phyloP scores from a whole-genome alignment of 495 filamentous ascomycete genomes.

The Penicillium alfredii region DNA sequence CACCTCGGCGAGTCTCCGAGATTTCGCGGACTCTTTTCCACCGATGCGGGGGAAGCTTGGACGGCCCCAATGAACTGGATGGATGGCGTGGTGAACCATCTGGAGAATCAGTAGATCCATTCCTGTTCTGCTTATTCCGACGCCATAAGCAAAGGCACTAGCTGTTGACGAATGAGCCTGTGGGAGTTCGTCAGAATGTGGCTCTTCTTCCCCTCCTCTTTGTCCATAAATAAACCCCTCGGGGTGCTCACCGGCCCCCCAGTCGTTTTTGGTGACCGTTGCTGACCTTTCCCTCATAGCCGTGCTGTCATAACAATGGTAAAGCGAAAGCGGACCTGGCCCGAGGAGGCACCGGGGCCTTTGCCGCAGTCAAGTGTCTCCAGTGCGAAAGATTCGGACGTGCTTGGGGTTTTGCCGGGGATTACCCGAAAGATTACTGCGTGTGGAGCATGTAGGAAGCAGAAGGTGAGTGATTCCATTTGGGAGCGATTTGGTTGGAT shows the following conservation, averaged over 20 bases:
- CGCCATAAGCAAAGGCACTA: slow-evolving; percentile 3
- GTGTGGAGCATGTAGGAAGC: slow-evolving; percentile 41
- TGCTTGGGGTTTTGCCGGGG: slow-evolving; percentile 24
- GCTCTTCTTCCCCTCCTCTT: slow-evolving; percentile 5
- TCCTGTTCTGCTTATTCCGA: slow-evolving; percentile 1
- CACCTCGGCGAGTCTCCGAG: slow-evolving; percentile 14
- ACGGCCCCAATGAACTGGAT: slow-evolving; percentile 8
- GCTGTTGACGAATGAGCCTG: slow-evolving; percentile 4
- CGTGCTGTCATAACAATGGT: too few relatives aligned
- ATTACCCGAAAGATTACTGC: slow-evolving; percentile 44
- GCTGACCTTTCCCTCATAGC: too few relatives aligned
- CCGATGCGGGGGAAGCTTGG: slow-evolving; percentile 7
- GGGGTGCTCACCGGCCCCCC: slow-evolving; percentile 13
- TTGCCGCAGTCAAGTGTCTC: slow-evolving; percentile 10
- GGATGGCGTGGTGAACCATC: slow-evolving; percentile 7
- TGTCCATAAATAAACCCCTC: slow-evolving; percentile 12
- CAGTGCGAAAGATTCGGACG: slow-evolving; percentile 8
- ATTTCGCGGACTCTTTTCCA: slow-evolving; percentile 19
- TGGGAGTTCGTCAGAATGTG: slow-evolving; percentile 5
- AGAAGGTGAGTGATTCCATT: slow-evolving; percentile 26
- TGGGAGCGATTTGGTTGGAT: slow-evolving; percentile 6
- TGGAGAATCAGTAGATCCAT: slow-evolving; percentile 9
- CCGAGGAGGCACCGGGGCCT: slow-evolving; percentile 14
- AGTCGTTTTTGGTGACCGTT: neutral
- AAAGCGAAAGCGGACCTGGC: slow-evolving; percentile 13